Evolutionary conservation across 176 grass and related monocot genomes (phyloP).

Genomic region (Metroxylon sagu): DNA sequence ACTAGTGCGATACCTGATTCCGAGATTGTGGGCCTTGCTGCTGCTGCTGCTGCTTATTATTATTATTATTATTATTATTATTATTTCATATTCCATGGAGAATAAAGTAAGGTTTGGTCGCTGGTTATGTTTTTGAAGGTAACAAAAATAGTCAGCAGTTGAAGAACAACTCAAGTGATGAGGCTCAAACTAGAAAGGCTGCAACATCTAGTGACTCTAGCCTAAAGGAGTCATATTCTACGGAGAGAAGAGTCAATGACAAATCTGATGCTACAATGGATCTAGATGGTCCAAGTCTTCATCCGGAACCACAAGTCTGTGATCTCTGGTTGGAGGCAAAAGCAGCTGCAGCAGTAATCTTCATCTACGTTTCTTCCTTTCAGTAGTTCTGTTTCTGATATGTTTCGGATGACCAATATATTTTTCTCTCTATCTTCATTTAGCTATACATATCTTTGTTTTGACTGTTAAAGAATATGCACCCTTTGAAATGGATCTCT

Average conservation of each 20-base stretch:
- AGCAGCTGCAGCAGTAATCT: slow-evolving; percentile 50
- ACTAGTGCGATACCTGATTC: no score
- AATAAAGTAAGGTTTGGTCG: no score
- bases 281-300: slow-evolving; percentile 24
- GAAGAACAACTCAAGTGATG: slow-evolving; percentile 16
- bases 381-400: background rate
- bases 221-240: slow-evolving; percentile 18
- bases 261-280: slow-evolving; percentile 22
- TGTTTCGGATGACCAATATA: background rate
- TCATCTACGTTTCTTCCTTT: background rate
- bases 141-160: slow-evolving; percentile 20
- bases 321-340: slow-evolving; percentile 71
- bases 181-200: slow-evolving; percentile 18
- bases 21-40: no score
- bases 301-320: slow-evolving; percentile 18
- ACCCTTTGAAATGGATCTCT: no score
- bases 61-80: background rate
- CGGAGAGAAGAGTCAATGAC: slow-evolving; percentile 19
- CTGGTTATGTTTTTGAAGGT: slow-evolving; percentile 28
- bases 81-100: background rate
- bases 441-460: no score
- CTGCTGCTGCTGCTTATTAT: no score
- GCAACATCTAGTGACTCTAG: slow-evolving; percentile 20
- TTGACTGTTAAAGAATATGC: no score
- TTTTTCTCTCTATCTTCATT: background rate